These are phyloP conservation scores for Anastatica hierochuntica DNA, from an alignment of 345 rosid species.

Conservation along the genomic window DNA sequence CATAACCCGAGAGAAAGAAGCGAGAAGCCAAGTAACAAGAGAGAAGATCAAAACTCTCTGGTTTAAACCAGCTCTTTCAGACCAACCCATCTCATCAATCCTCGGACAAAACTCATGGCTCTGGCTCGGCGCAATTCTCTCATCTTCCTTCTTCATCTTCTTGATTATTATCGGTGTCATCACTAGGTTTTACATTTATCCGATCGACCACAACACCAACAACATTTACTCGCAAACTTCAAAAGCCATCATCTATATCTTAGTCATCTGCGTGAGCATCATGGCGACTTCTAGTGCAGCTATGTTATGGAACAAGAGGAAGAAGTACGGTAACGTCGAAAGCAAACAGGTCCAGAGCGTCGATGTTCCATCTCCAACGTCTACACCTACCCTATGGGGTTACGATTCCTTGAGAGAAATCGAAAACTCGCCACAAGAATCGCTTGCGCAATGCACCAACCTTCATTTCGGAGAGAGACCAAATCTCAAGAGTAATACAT, in stretches of 20 bases:
- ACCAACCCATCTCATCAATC: slow-evolving; percentile 40
- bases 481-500: slow-evolving; percentile 45
- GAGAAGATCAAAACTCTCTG: slow-evolving; percentile 28
- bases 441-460: slow-evolving; percentile 40
- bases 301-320: slow-evolving; percentile 58
- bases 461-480: slow-evolving; percentile 59
- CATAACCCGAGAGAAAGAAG: slow-evolving; percentile 52
- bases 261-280: slow-evolving; percentile 41
- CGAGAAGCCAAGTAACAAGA: slow-evolving; percentile 7
- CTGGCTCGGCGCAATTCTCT: slow-evolving; percentile 55
- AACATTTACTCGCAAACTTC: slow-evolving; percentile 18
- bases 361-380: slow-evolving; percentile 23
- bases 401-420: slow-evolving; percentile 30
- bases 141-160: slow-evolving; percentile 51
- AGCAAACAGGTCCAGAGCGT: slow-evolving; percentile 32
- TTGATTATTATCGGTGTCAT: slow-evolving; percentile 44
- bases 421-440: slow-evolving; percentile 55
- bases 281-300: slow-evolving; percentile 40
- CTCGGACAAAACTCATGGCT: slow-evolving; percentile 71
- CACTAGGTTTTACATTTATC: slow-evolving; percentile 52
- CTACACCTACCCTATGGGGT: slow-evolving; percentile 26
- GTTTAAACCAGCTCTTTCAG: slow-evolving; percentile 44
- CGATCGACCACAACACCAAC: slow-evolving; percentile 35
- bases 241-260: slow-evolving; percentile 33
- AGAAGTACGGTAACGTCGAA: slow-evolving; percentile 22